Conservation (phyloP, 768 basidiomycete genomes). For the Peribolospora kevripleyi region DNA sequence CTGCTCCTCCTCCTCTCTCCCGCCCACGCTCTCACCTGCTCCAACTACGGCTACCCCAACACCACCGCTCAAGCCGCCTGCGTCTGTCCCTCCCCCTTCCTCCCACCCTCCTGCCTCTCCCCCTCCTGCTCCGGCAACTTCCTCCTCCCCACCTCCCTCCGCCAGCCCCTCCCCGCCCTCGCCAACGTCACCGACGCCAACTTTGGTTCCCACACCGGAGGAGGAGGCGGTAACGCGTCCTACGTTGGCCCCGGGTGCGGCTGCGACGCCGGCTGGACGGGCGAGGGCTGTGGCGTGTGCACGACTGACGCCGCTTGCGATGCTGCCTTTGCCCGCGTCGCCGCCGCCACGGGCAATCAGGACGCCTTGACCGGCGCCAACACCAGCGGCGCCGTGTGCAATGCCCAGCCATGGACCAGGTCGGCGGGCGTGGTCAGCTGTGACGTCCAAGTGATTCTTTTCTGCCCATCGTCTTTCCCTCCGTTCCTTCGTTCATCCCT, state of each 20-base stretch:
- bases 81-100: slow-evolving; percentile 59
- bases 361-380: neutral
- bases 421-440: slow-evolving; percentile 68
- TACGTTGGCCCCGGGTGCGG: slow-evolving; percentile 40
- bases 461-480: neutral
- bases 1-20: too few species aligned
- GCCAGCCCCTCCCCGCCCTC: slow-evolving; percentile 19
- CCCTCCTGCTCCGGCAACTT: slow-evolving; percentile 60
- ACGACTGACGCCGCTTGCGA: slow-evolving; percentile 41
- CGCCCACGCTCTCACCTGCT: slow-evolving; percentile 25
- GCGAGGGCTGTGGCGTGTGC: slow-evolving; percentile 49
- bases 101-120: slow-evolving; percentile 40
- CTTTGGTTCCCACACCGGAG: neutral
- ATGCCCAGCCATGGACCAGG: slow-evolving; percentile 40
- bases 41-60: slow-evolving; percentile 40
- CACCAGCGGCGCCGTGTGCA: slow-evolving; percentile 48
- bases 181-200: neutral
- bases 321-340: slow-evolving; percentile 28
- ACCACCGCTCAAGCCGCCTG: slow-evolving; percentile 29
- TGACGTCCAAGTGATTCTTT: slow-evolving; percentile 45
- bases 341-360: neutral
- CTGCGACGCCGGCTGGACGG: slow-evolving; percentile 52
- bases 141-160: slow-evolving; percentile 34
- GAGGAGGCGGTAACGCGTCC: slow-evolving; percentile 30
- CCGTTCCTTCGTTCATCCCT: neutral